These are phyloP conservation scores for Collybia nuda DNA, from an alignment of 768 basidiomycete genomes.

Conservation along the genomic window DNA sequence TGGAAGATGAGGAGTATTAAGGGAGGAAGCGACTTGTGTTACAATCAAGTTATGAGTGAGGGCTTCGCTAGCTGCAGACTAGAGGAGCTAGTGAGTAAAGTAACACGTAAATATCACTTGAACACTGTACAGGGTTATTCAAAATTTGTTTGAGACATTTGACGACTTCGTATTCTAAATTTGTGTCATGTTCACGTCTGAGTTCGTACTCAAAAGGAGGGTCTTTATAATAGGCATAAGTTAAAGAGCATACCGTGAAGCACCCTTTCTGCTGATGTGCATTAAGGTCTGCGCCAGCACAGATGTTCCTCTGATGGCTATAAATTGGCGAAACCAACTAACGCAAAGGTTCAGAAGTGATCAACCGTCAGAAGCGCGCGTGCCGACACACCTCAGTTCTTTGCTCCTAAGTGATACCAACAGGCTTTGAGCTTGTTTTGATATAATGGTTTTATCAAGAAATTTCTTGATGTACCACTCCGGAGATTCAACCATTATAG, in stretches of 20 bases:
- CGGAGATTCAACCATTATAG: slow-evolving; percentile 68
- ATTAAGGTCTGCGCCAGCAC: slow-evolving; percentile 79
- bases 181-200: slow-evolving; percentile 64
- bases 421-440: slow-evolving; percentile 77
- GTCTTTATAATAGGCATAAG: background rate
- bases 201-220: slow-evolving; percentile 10
- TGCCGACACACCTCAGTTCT: slow-evolving; percentile 63
- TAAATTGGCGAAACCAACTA: slow-evolving; percentile 82
- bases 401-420: slow-evolving; percentile 78
- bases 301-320: slow-evolving; percentile 76
- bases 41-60: slow-evolving; percentile 72
- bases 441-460: slow-evolving; percentile 80
- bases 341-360: slow-evolving; percentile 12
- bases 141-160: slow-evolving; percentile 86
- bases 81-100: slow-evolving; percentile 5
- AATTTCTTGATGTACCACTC: slow-evolving; percentile 95
- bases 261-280: slow-evolving; percentile 71
- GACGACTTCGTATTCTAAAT: slow-evolving; percentile 83
- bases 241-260: slow-evolving; percentile 49
- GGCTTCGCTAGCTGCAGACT: slow-evolving; percentile 73
- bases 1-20: slow-evolving; percentile 78
- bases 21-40: slow-evolving; percentile 75
- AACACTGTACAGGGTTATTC: slow-evolving; percentile 51
- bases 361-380: background rate
- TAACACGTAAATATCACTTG: slow-evolving; percentile 3